Evolutionary conservation across 768 basidiomycete species (phyloP).

Genomic region (Termitomyces sp.): DNA sequence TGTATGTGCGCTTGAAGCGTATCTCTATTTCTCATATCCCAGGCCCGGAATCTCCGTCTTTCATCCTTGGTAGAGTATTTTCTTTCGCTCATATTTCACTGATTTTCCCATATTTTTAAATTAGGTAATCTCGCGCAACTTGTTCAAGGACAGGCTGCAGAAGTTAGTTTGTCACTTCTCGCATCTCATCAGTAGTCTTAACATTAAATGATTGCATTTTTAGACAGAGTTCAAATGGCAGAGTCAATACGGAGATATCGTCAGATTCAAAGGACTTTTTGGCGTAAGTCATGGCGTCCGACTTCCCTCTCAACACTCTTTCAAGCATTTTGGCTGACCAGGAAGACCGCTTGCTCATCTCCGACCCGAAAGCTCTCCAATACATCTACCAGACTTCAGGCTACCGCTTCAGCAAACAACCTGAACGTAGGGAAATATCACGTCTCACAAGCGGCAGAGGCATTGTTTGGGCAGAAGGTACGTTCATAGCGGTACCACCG

Average conservation of each 20-base stretch:
- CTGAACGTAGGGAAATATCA: conserved; percentile 30
- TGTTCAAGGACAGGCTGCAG: conserved; percentile 27
- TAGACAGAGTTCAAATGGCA: conserved; percentile 41
- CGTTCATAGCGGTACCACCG: conserved; percentile 4
- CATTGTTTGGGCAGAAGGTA: conserved; percentile 36
- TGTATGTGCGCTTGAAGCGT: conserved; percentile 26
- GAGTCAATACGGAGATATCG: conserved; percentile 33
- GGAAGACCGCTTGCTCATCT: conserved; percentile 39
- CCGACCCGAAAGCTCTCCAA: conserved; percentile 44
- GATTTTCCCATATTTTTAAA: neutral
- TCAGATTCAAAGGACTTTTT: conserved; percentile 30
- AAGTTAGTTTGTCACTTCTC: conserved; percentile 15
- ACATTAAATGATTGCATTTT: neutral
- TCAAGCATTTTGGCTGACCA: conserved; percentile 11
- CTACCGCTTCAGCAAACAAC: conserved; percentile 36
- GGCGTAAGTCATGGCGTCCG: conserved; percentile 22
- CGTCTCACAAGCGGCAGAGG: conserved; percentile 29
- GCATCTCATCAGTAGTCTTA: neutral
- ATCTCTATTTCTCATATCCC: conserved; percentile 27
- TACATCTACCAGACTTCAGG: conserved; percentile 38
- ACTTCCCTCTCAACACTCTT: neutral
- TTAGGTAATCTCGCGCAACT: conserved; percentile 24
- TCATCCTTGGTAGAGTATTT: conserved; percentile 27
- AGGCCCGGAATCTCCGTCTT: conserved; percentile 31
- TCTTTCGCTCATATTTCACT: neutral